Percentiles rank a stretch among this genome's conserved stretches.
Evolutionary conservation across 176 grass and related monocot species (phyloP).

Genomic region (Eremochloa ophiuroides): DNA sequence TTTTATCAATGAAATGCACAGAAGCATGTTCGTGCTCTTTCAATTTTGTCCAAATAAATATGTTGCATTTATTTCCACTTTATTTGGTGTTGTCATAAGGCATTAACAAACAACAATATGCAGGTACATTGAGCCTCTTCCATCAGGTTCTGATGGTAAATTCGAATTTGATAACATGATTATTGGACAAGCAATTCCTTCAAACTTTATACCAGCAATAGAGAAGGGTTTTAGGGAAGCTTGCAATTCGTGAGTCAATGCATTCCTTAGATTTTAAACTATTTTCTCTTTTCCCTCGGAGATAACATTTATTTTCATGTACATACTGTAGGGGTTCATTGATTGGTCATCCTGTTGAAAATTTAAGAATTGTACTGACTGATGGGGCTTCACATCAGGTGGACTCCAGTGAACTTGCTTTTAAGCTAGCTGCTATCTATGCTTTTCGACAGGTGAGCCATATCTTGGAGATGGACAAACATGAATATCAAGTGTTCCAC

Average conservation of each 20-base stretch:
- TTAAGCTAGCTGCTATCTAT: slow-evolving; percentile 95
- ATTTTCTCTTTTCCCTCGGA: slow-evolving; percentile 7
- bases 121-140: slow-evolving; percentile 94
- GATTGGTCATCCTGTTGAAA: slow-evolving; percentile 92
- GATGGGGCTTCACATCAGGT: slow-evolving; percentile 94
- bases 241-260: slow-evolving; percentile 74
- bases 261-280: not conserved
- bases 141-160: slow-evolving; percentile 57
- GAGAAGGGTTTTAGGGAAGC: slow-evolving; percentile 97
- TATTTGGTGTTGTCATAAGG: not conserved
- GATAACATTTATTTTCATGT: slow-evolving; percentile 27
- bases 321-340: slow-evolving; percentile 62
- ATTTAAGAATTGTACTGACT: slow-evolving; percentile 73
- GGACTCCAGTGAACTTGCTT: slow-evolving; percentile 98
- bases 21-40: too few relatives aligned
- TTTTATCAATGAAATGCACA: too few relatives aligned
- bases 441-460: slow-evolving; percentile 87
- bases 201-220: slow-evolving; percentile 91
- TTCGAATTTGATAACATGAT: slow-evolving; percentile 96
- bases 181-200: slow-evolving; percentile 90
- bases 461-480: slow-evolving; percentile 11
- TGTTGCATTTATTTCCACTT: slow-evolving; percentile 11
- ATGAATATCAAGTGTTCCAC: not conserved
- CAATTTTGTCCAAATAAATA: slow-evolving; percentile 23
- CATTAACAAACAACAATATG: slow-evolving; percentile 26